These are phyloP conservation scores for Cladophialophora bantiana DNA, from an alignment of 2,329 filamentous ascomycete genomes.

Conservation along the genomic window DNA sequence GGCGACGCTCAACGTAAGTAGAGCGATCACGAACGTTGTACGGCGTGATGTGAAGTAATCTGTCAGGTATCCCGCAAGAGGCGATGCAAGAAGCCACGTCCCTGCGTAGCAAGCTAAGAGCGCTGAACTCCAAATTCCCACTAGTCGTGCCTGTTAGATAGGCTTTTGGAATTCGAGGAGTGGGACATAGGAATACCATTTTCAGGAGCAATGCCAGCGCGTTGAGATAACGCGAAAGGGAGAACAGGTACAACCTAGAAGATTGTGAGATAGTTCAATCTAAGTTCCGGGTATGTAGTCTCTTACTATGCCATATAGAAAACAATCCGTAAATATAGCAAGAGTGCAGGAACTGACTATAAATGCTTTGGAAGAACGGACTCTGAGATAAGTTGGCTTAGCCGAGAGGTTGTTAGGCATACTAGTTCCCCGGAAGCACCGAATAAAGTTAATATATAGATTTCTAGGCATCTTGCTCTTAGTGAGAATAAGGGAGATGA, in stretches of 20 bases:
- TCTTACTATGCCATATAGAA: conserved; percentile 15
- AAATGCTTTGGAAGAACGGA: conserved; percentile 12
- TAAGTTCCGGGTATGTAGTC: not conserved
- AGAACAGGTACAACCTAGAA: conserved; percentile 14
- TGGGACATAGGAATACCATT: not conserved
- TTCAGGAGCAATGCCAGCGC: not conserved
- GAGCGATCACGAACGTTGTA: not conserved
- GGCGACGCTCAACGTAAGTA: not conserved
- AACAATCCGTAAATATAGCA: conserved; percentile 15
- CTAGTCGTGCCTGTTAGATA: conserved; percentile 9
- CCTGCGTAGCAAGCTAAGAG: conserved; percentile 12
- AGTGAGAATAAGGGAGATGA: not conserved
- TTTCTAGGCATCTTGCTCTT: not conserved
- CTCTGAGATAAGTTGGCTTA: conserved; percentile 5
- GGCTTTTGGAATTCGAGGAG: not conserved
- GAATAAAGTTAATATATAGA: not conserved
- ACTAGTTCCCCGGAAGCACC: not conserved
- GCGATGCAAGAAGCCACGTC: conserved; percentile 3
- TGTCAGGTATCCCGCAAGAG: not conserved
- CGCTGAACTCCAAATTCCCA: conserved; percentile 8
- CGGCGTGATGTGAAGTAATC: conserved; percentile 8
- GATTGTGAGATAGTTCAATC: not conserved
- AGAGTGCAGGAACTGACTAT: conserved; percentile 7
- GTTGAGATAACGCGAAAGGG: conserved; percentile 3
- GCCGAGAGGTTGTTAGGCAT: not conserved